Evolutionary conservation across 2,329 filamentous ascomycete genomes (phyloP), one percentile per base, ranked within the genome.

Genomic region (Diaporthe sp.): DNA sequence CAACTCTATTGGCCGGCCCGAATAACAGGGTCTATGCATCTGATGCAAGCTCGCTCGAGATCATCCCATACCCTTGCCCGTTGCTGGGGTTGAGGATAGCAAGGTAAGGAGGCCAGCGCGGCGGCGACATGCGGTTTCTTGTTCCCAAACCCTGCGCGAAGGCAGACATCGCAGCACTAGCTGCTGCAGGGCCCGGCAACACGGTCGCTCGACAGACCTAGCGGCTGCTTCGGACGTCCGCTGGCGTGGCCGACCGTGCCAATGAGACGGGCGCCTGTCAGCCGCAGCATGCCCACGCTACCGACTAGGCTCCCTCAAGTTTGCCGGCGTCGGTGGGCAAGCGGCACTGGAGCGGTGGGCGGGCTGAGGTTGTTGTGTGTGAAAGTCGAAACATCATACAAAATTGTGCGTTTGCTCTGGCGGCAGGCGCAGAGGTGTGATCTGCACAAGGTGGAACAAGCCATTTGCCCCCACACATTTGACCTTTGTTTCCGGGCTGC

Each of bases 141-240:
- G 12, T 39, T 22, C 46, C 49, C 34, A 28, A 4, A 15, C 2
- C 10, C 53, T 31, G 15, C 22, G 49, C 25, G 37, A 70, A 70
- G 46, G 65, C 49, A 70, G n/a, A 39, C 65, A 42, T 34, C 34
- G 49, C 34, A 55, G 49, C 49, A 15, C 49, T 70, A 70, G 65
- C 46, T 53, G 34, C 49, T 70, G 65, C 49, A 55, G 46, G 17
- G 37, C 49, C 65, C 65, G 46, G 65, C 46, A 53, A 42, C 46
- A 53, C 31, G 65, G 65, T 53, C 65, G 65, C 46, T 68, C 65
- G 8, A 70, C 49, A 51, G 28, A 17, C 37, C 34, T 55, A 55
- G 65, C 49, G 65, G 34, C 34, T 70, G 46, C 46, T 70, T 55
- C 65, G 65, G 65, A 70, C 65, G 46, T 70, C 65, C 65, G 65